Percentiles rank a stretch among this genome's conserved stretches.
These are phyloP conservation scores for Ceratobasidium sp. DNA, from an alignment of 1,284 basidiomycete species.

Conservation along the genomic window DNA sequence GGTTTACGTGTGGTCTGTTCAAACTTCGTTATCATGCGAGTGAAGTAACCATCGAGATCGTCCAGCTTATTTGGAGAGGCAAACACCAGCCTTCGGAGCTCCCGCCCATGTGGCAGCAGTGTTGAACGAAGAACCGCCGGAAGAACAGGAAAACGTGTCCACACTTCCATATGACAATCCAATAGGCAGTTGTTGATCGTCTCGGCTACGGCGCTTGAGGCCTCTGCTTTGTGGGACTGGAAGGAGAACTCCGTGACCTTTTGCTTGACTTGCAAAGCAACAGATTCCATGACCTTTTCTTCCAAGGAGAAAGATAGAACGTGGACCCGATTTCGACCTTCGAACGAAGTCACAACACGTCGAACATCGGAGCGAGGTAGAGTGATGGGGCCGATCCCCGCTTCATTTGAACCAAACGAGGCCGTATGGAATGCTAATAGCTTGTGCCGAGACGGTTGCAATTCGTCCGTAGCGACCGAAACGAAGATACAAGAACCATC, in stretches of 20 bases:
- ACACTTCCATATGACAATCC: conserved; percentile 70
- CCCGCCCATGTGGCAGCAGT: conserved; percentile 57
- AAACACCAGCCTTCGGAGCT: conserved; percentile 59
- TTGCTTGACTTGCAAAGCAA: conserved; percentile 66
- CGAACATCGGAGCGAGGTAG: conserved; percentile 52
- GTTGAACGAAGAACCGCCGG: conserved; percentile 65
- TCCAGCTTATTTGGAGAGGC: conserved; percentile 58
- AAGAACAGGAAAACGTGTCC: conserved; percentile 72
- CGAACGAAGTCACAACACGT: conserved; percentile 63
- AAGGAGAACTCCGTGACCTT: conserved; percentile 70
- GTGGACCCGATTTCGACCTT: conserved; percentile 61
- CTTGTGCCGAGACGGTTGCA: neutral
- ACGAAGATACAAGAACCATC: conserved; percentile 39
- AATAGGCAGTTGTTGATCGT: conserved; percentile 65
- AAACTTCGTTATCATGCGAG: conserved; percentile 63
- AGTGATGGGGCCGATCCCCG: conserved; percentile 58
- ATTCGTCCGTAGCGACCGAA: neutral
- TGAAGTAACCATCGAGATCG: conserved; percentile 62
- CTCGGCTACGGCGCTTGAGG: neutral
- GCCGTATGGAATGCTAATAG: conserved; percentile 67
- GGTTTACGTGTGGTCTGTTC: conserved; percentile 67
- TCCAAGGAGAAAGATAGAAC: conserved; percentile 60
- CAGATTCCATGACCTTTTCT: conserved; percentile 57
- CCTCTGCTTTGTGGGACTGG: conserved; percentile 45
- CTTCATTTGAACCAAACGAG: conserved; percentile 65